Evolutionary conservation across 331 rosid genomes (phyloP).

Genomic region (Phaseolus coccineus): DNA sequence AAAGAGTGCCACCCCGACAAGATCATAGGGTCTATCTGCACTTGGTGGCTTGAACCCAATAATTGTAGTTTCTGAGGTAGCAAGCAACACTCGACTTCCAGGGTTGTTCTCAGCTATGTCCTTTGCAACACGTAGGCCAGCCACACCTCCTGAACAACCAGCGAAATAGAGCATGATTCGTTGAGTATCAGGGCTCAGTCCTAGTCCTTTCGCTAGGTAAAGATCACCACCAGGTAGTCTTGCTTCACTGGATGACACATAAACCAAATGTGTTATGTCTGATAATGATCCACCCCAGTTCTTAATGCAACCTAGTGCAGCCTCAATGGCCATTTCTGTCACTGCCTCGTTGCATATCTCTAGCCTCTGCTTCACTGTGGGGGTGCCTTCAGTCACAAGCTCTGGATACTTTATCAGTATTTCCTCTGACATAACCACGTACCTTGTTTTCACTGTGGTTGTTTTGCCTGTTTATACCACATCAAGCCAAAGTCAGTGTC

Average conservation of each 20-base stretch:
- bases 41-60: constrained; percentile 95
- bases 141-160: constrained; percentile 94
- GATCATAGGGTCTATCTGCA: constrained; percentile 80
- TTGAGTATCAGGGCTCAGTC: constrained; percentile 64
- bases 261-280: constrained; percentile 83
- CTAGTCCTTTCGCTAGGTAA: constrained; percentile 77
- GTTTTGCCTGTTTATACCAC: constrained; percentile 70
- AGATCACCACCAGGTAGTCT: constrained; percentile 92
- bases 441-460: constrained; percentile 93
- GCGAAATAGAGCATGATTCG: constrained; percentile 74
- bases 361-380: constrained; percentile 81
- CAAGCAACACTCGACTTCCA: constrained; percentile 77
- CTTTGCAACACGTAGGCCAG: constrained; percentile 84
- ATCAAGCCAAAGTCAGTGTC: constrained; percentile 18
- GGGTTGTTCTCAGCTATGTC: constrained; percentile 95
- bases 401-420: constrained; percentile 74
- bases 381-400: constrained; percentile 71
- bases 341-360: constrained; percentile 90
- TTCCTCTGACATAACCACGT: constrained; percentile 94
- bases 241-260: constrained; percentile 94
- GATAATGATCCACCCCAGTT: constrained; percentile 82
- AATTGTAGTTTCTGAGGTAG: constrained; percentile 91
- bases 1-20: constrained; percentile 93
- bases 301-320: constrained; percentile 77
- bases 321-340: constrained; percentile 91